These are phyloP conservation scores for Exobasidium rhododendri DNA, from an alignment of 1,284 basidiomycete genomes.

Conservation along the genomic window DNA sequence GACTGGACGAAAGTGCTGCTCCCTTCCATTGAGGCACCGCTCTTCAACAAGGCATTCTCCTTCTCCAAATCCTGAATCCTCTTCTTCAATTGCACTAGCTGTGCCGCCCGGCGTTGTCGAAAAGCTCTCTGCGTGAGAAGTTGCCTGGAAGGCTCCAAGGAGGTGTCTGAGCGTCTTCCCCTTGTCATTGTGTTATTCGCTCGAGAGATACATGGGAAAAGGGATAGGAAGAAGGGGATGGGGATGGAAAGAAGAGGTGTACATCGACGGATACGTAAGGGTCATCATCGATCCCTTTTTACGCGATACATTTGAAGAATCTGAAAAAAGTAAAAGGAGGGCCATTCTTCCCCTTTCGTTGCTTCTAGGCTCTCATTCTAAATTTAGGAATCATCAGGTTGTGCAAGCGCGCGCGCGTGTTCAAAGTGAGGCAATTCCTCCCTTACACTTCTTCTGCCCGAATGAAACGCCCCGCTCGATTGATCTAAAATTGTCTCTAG, in stretches of 20 bases:
- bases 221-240: background rate
- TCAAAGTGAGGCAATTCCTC: too few species aligned
- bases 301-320: background rate
- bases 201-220: background rate
- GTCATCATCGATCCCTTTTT: background rate
- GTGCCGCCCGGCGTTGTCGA: background rate
- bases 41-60: too few species aligned
- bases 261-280: background rate
- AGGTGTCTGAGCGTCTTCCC: background rate
- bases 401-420: too few species aligned
- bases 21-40: too few species aligned
- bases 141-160: background rate
- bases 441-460: too few species aligned
- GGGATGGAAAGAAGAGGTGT: background rate
- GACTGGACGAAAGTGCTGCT: too few species aligned
- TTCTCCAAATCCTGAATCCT: background rate
- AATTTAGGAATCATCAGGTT: too few species aligned
- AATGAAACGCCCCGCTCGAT: too few species aligned
- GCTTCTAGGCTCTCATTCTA: too few species aligned
- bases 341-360: too few species aligned
- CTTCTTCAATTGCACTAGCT: background rate
- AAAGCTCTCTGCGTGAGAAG: background rate
- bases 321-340: background rate
- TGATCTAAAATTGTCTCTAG: too few species aligned
- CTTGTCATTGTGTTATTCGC: background rate